phyloP scores from a whole-genome alignment of 371 early-diverging fungal genomes.

The Smittium culicis region DNA sequence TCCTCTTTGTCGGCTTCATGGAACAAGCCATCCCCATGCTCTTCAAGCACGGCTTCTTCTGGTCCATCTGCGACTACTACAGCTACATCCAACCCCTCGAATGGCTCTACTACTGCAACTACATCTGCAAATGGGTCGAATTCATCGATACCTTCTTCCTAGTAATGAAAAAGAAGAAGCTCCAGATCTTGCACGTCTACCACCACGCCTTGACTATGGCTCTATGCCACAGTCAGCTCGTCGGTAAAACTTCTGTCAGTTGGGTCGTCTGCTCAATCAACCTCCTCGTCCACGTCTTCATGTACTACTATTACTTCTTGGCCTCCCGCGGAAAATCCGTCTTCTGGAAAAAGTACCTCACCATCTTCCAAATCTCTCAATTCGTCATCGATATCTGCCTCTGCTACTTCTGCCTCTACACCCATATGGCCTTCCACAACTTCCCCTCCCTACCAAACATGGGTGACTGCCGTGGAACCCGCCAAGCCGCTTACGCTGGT shows the following conservation, averaged over 20 bases:
- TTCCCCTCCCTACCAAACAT: slow-evolving; percentile 51
- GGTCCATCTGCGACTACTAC: slow-evolving; percentile 48
- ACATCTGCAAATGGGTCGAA: slow-evolving; percentile 76
- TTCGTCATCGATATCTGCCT: slow-evolving; percentile 68
- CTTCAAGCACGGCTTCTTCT: slow-evolving; percentile 46
- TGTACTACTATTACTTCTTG: slow-evolving; percentile 85
- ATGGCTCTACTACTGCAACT: slow-evolving; percentile 68
- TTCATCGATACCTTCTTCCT: slow-evolving; percentile 58
- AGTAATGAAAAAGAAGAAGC: slow-evolving; percentile 54
- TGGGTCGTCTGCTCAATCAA: slow-evolving; percentile 41
- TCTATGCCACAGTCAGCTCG: slow-evolving; percentile 69
- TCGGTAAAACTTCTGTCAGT: slow-evolving; percentile 64
- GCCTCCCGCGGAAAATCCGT: slow-evolving; percentile 66
- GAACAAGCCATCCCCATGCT: slow-evolving; percentile 56
- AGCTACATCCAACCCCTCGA: slow-evolving; percentile 61
- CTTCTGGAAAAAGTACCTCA: slow-evolving; percentile 88
- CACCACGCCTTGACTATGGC: slow-evolving; percentile 84
- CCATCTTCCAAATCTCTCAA: slow-evolving; percentile 78
- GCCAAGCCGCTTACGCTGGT: slow-evolving; percentile 65
- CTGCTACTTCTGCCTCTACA: slow-evolving; percentile 70
- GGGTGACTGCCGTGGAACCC: slow-evolving; percentile 65
- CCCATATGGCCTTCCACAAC: slow-evolving; percentile 56
- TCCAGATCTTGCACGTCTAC: slow-evolving; percentile 78
- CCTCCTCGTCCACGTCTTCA: slow-evolving; percentile 79
- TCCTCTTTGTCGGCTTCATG: slow-evolving; percentile 46